Conservation (phyloP, 148 eudicot genomes). For the Polygonum aviculare region DNA sequence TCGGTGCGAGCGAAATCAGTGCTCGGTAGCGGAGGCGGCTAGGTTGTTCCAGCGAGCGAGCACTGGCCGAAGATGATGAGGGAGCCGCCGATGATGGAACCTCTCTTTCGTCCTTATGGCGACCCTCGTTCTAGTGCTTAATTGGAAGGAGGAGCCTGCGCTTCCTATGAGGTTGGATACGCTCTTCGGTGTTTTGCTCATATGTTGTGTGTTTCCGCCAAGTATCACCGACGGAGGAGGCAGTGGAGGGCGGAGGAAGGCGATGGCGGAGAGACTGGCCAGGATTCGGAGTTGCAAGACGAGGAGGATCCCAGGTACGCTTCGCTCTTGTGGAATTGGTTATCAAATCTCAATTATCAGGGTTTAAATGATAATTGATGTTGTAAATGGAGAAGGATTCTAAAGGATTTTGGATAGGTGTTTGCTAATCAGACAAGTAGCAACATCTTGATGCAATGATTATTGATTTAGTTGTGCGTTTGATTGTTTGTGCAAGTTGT, state of each 20-base stretch:
- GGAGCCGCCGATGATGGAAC: constrained; percentile 20
- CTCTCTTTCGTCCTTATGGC: constrained; percentile 13
- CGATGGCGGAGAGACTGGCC: constrained; percentile 4
- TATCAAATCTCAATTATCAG: not conserved
- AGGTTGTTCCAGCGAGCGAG: constrained; percentile 14
- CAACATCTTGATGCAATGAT: not conserved
- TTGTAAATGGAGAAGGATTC: not conserved
- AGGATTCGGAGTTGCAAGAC: not conserved
- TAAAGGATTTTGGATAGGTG: not conserved
- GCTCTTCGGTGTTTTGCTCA: constrained; percentile 64
- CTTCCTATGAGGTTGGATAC: constrained; percentile 52
- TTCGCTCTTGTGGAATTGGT: not conserved
- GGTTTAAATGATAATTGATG: not conserved
- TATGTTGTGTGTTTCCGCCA: constrained; percentile 41
- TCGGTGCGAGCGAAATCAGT: no score
- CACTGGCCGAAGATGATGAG: constrained; percentile 15
- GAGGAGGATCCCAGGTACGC: constrained; percentile 25
- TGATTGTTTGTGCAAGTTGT: not conserved
- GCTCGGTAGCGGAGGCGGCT: constrained; percentile 2
- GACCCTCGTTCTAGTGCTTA: constrained; percentile 18
- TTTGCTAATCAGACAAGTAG: not conserved
- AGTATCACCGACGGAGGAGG: constrained; percentile 37
- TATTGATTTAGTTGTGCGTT: not conserved
- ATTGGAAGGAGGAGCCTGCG: constrained; percentile 20
- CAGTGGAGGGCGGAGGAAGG: constrained; percentile 1